Conservation (phyloP, 2,329 filamentous ascomycete species). For the Pleoardoris graminearum region DNA sequence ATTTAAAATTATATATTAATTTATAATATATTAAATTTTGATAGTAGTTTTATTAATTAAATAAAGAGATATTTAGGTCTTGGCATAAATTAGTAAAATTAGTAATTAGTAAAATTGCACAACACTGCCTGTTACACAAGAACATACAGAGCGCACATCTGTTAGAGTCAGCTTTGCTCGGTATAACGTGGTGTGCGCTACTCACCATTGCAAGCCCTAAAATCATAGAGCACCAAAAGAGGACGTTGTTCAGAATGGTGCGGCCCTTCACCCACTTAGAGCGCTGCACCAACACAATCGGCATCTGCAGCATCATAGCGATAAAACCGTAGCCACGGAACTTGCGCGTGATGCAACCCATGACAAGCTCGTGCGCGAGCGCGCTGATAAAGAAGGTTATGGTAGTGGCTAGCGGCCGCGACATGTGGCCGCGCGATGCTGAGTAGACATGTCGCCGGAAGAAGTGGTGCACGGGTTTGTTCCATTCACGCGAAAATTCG, state of each 20-base stretch:
- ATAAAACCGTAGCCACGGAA: slow-evolving; percentile 90
- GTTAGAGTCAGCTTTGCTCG: slow-evolving; percentile 16
- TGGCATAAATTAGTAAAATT: no score
- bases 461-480: slow-evolving; percentile 95
- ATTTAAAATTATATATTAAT: no score
- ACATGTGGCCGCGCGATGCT: slow-evolving; percentile 75
- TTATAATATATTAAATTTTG: no score
- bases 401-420: slow-evolving; percentile 74
- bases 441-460: slow-evolving; percentile 92
- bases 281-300: slow-evolving; percentile 89
- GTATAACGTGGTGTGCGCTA: slow-evolving; percentile 11
- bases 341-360: slow-evolving; percentile 98
- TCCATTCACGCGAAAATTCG: slow-evolving; percentile 94
- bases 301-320: slow-evolving; percentile 95
- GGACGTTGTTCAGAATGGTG: slow-evolving; percentile 72
- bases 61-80: no score
- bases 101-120: no score
- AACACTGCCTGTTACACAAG: slow-evolving; percentile 41
- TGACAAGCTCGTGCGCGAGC: slow-evolving; percentile 89
- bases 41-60: no score
- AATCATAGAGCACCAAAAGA: slow-evolving; percentile 93
- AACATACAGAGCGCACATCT: slow-evolving; percentile 48
- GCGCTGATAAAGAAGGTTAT: slow-evolving; percentile 92
- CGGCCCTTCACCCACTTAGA: slow-evolving; percentile 74
- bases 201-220: slow-evolving; percentile 78